Evolutionary conservation across 2,329 filamentous ascomycete genomes (phyloP), one percentile per base, ranked within the genome.

Genomic region (Cryphonectria carpinicola): DNA sequence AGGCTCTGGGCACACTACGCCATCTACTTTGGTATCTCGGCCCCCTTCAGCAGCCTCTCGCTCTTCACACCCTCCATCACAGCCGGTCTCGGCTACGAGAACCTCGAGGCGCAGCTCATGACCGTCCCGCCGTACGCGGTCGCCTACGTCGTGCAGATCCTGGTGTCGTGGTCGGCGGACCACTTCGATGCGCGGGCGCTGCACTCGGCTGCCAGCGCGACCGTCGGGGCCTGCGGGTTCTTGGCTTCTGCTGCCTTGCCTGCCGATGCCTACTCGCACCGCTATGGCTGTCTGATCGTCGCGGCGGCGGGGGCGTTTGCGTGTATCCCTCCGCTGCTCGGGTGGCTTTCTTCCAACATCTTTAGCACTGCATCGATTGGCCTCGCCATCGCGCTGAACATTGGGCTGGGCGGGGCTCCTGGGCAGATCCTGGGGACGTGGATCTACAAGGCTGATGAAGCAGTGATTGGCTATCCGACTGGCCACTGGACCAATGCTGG

Each of bases 391-490:
- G 91, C 90, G 0, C 80, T 93, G 72, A 93, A 93, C 73, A 87
- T 93, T 22, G 89, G 88, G 1, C 84, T 92, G 41, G 85, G 85
- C 65, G 90, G 90, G 0, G 90, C 90, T 0, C 84, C 90, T 0
- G 91, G 91, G 0, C 91, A 93, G 78, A 93, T 93, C 56, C 86
- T 89, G 0, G 91, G 90, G 0, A 89, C 92, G 0, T 93, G 90
- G 90, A 93, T 92, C 72, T 93, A 93, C 80, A 91, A 90, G 76
- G 83, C 87, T 0, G 80, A 86, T 14, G 89, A 93, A 78, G 86
- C 84, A 25, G 78, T 81, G 32, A 80, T 74, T 13, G 91, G 91
- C 0, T 93, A 92, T 77, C 90, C 90, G 0, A 93, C 90, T 0
- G 91, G 91, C 0, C 90, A 93, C 76, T 92, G 88, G 87, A 86